phyloP scores from a whole-genome alignment of 2,329 filamentous ascomycete genomes.

The Penicillium decumbens region DNA sequence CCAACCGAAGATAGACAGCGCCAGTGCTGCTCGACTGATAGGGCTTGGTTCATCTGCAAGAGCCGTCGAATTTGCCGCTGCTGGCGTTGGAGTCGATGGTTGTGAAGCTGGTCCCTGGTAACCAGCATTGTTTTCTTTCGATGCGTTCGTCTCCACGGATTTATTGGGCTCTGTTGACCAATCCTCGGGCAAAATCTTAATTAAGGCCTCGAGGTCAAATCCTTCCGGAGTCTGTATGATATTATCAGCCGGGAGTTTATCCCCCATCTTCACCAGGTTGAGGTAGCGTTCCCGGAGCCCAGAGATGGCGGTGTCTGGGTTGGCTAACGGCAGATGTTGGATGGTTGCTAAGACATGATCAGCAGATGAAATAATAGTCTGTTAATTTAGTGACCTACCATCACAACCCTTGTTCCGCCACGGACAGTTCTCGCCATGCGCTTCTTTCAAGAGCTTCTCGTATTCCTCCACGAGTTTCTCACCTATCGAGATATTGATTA shows the following conservation, averaged over 20 bases:
- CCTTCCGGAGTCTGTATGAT: constrained; percentile 30
- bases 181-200: constrained; percentile 28
- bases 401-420: constrained; percentile 89
- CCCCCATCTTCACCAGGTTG: constrained; percentile 42
- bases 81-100: neutral
- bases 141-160: constrained; percentile 10
- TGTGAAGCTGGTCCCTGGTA: constrained; percentile 5
- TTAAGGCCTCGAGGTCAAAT: constrained; percentile 30
- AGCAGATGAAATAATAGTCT: neutral
- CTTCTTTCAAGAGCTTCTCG: constrained; percentile 63
- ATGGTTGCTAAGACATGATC: constrained; percentile 51
- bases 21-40: constrained; percentile 60
- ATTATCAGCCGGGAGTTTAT: constrained; percentile 34
- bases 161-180: constrained; percentile 18
- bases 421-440: constrained; percentile 74
- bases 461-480: constrained; percentile 73
- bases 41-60: constrained; percentile 10
- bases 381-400: constrained; percentile 47
- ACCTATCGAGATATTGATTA: constrained; percentile 34
- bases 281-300: constrained; percentile 61
- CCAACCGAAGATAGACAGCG: constrained; percentile 71
- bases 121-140: constrained; percentile 5
- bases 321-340: constrained; percentile 61
- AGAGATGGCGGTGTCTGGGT: constrained; percentile 55
- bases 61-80: neutral